Conservation (phyloP, 495 filamentous ascomycete genomes). For the Aspergillus olivimuriae region DNA sequence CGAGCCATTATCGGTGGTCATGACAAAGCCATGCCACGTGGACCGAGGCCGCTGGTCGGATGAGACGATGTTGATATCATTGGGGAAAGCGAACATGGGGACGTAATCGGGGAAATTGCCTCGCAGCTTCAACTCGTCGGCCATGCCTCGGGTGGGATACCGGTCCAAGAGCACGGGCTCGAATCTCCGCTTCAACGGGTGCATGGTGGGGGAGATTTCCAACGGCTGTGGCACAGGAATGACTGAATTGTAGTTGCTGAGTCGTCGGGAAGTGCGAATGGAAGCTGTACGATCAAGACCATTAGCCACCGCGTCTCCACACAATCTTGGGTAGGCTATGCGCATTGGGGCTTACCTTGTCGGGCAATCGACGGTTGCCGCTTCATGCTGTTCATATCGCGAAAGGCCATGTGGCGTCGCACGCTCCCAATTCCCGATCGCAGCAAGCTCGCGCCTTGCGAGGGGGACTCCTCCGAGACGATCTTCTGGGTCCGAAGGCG, state of each 20-base stretch:
- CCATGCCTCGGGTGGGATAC: slow-evolving; percentile 77
- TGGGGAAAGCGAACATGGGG: slow-evolving; percentile 98
- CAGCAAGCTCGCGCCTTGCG: slow-evolving; percentile 37
- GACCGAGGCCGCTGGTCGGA: slow-evolving; percentile 88
- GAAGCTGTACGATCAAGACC: slow-evolving; percentile 56
- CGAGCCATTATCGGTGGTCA: slow-evolving; percentile 89
- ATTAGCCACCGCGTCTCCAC: not conserved
- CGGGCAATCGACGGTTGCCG: slow-evolving; percentile 73
- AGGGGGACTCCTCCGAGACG: slow-evolving; percentile 60
- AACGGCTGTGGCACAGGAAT: slow-evolving; percentile 91
- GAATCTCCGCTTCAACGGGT: slow-evolving; percentile 87
- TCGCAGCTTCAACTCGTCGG: slow-evolving; percentile 74
- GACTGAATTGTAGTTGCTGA: slow-evolving; percentile 98
- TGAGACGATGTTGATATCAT: slow-evolving; percentile 94
- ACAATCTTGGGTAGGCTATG: too few relatives aligned
- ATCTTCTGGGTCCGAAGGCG: slow-evolving; percentile 76
- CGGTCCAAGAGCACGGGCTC: slow-evolving; percentile 91
- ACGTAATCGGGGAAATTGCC: slow-evolving; percentile 94
- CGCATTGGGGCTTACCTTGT: slow-evolving; percentile 69
- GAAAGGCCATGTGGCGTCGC: slow-evolving; percentile 76
- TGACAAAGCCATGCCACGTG: slow-evolving; percentile 98
- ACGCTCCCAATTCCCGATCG: slow-evolving; percentile 67
- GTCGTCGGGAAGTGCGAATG: slow-evolving; percentile 75
- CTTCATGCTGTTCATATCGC: slow-evolving; percentile 93
- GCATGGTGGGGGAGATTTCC: slow-evolving; percentile 84